Percentiles rank a stretch among this genome's conserved stretches.
These are phyloP conservation scores for Sanghuangporus weigelae DNA, from an alignment of 1,284 basidiomycete species.

Conservation along the genomic window DNA sequence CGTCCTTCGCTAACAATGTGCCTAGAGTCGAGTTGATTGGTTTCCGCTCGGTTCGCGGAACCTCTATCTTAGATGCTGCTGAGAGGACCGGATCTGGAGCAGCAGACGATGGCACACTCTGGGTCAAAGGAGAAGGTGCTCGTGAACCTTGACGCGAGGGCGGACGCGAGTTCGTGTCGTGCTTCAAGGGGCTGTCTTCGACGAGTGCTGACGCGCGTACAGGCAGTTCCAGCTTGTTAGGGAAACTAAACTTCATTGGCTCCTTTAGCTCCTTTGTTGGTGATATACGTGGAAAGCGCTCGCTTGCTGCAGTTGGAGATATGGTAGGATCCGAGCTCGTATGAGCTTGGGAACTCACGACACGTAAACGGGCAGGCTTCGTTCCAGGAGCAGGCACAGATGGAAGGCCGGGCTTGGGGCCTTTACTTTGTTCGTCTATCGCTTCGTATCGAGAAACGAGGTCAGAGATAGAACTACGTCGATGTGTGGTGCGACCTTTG, in stretches of 20 bases:
- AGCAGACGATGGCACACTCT: neutral
- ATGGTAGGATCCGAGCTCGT: slow-evolving; percentile 13
- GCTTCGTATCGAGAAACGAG: slow-evolving; percentile 77
- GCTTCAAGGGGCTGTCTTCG: neutral
- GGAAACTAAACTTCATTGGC: neutral
- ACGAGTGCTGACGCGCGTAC: neutral
- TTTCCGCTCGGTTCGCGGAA: slow-evolving; percentile 7
- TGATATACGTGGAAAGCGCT: slow-evolving; percentile 29
- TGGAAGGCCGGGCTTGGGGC: slow-evolving; percentile 15
- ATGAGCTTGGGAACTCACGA: slow-evolving; percentile 18
- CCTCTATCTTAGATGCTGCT: neutral
- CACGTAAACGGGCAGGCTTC: slow-evolving; percentile 17
- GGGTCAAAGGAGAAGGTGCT: neutral
- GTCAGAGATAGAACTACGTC: slow-evolving; percentile 74
- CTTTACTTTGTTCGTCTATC: slow-evolving; percentile 37
- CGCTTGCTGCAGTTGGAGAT: slow-evolving; percentile 26
- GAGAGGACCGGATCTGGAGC: neutral
- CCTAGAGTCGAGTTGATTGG: neutral
- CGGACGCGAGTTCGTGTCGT: neutral
- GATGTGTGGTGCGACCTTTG: slow-evolving; percentile 30
- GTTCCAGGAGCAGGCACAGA: slow-evolving; percentile 9
- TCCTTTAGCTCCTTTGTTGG: slow-evolving; percentile 21
- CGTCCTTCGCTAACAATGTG: neutral
- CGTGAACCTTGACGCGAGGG: neutral
- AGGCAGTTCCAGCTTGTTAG: slow-evolving; percentile 21